phyloP scores from a whole-genome alignment of 352 stramenopile genomes.

The Hyaloperonospora brassicae region DNA sequence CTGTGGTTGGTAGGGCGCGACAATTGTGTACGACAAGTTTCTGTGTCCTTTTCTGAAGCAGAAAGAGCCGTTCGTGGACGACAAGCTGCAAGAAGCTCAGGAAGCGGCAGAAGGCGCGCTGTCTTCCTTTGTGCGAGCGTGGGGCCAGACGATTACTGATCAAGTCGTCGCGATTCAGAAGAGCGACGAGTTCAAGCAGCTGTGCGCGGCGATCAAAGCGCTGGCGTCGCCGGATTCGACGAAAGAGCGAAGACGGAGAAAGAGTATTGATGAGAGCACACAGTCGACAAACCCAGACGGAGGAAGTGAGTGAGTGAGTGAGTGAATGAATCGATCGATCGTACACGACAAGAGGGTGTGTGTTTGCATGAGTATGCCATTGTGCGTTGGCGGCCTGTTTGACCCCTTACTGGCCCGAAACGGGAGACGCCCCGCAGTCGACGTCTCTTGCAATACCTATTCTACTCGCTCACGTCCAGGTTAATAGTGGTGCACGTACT shows the following conservation, averaged over 20 bases:
- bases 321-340: constrained; percentile 11
- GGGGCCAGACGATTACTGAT: constrained; percentile 40
- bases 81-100: constrained; percentile 49
- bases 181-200: constrained; percentile 43
- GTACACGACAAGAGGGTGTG: constrained; percentile 19
- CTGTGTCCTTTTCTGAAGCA: constrained; percentile 58
- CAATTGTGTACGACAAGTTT: constrained; percentile 55
- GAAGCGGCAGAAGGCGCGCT: constrained; percentile 38
- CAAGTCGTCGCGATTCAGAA: constrained; percentile 41
- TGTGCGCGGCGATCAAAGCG: constrained; percentile 34
- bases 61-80: constrained; percentile 64
- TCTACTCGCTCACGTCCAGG: constrained; percentile 7
- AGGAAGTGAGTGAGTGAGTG: constrained; percentile 7
- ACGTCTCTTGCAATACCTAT: constrained; percentile 8
- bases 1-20: constrained; percentile 32
- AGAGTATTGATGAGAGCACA: constrained; percentile 11
- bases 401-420: constrained; percentile 1
- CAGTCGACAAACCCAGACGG: constrained; percentile 10
- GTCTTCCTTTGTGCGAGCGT: constrained; percentile 37
- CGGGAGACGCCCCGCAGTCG: constrained; percentile 1
- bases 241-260: constrained; percentile 22
- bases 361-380: constrained; percentile 22
- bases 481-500: constrained; percentile 82
- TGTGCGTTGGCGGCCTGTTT: constrained; percentile 18
- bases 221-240: constrained; percentile 16